Conservation (phyloP, 2,329 filamentous ascomycete genomes). For the Verticillium nonalfalfae region DNA sequence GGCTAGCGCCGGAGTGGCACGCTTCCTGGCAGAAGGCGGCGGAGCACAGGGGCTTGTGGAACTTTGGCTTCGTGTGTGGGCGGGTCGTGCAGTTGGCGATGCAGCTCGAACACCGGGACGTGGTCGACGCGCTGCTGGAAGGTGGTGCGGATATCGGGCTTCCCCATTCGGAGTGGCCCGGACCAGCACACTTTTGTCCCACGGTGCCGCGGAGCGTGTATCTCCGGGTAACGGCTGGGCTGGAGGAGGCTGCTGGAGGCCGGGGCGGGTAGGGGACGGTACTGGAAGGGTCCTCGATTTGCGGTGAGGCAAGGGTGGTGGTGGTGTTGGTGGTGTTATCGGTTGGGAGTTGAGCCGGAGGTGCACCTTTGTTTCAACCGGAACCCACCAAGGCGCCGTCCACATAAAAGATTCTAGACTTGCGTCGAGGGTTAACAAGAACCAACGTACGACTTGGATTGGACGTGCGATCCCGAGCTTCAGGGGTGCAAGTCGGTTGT, state of each 20-base stretch:
- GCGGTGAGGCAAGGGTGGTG: neutral
- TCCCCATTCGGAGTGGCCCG: slow-evolving; percentile 1
- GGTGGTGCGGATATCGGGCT: neutral
- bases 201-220: neutral
- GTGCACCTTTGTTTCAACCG: no score
- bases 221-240: neutral
- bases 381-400: no score
- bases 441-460: no score
- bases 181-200: neutral
- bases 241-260: neutral
- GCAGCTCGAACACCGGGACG: slow-evolving; percentile 1
- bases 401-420: no score
- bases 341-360: no score
- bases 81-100: slow-evolving; percentile 1
- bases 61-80: neutral
- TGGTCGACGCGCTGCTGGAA: slow-evolving; percentile 1
- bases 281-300: neutral
- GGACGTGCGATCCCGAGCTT: no score
- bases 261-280: neutral
- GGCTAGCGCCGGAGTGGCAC: neutral
- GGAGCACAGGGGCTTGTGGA: neutral
- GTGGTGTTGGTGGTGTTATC: neutral
- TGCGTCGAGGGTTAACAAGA: no score
- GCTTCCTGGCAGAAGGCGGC: neutral
- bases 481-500: no score